These are phyloP conservation scores for Volvariella volvacea DNA, from an alignment of 1,284 basidiomycete species.

Conservation along the genomic window DNA sequence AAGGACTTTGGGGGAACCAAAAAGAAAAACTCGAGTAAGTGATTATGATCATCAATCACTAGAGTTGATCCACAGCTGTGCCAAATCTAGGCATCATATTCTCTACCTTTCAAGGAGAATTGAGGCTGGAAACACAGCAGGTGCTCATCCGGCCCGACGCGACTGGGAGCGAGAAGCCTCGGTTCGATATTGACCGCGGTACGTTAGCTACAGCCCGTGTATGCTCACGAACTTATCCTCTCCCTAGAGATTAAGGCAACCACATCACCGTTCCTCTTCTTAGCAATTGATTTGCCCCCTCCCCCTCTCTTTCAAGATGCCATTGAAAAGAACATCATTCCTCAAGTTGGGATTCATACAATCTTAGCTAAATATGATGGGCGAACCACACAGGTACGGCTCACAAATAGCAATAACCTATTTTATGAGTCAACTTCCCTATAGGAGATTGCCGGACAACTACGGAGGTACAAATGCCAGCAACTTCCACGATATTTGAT, in stretches of 20 bases:
- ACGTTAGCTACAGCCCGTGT: slow-evolving; percentile 13
- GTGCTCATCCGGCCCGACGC: slow-evolving; percentile 79
- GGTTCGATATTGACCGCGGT: slow-evolving; percentile 92
- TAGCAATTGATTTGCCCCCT: slow-evolving; percentile 93
- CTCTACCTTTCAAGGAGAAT: slow-evolving; percentile 89
- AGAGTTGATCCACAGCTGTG: not conserved
- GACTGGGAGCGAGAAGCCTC: slow-evolving; percentile 67
- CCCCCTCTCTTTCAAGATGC: slow-evolving; percentile 95
- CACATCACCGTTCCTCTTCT: slow-evolving; percentile 88
- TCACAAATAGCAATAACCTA: slow-evolving; percentile 9
- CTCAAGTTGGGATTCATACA: slow-evolving; percentile 89
- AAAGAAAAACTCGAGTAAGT: slow-evolving; percentile 79
- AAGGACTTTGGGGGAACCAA: slow-evolving; percentile 86
- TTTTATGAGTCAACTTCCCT: slow-evolving; percentile 13
- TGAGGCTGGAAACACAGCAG: slow-evolving; percentile 91
- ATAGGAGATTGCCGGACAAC: slow-evolving; percentile 79
- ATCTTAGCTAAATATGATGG: slow-evolving; percentile 98
- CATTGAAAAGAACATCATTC: slow-evolving; percentile 97
- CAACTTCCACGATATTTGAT: slow-evolving; percentile 89
- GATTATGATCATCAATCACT: slow-evolving; percentile 3
- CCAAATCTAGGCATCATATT: slow-evolving; percentile 74
- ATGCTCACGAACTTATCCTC: slow-evolving; percentile 3
- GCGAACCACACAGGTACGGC: slow-evolving; percentile 69
- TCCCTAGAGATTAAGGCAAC: slow-evolving; percentile 76
- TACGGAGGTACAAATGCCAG: slow-evolving; percentile 87